Evolutionary conservation across 2,329 filamentous ascomycete genomes (phyloP), one percentile per base, ranked within the genome.

Genomic region (Madurella mycetomatis): DNA sequence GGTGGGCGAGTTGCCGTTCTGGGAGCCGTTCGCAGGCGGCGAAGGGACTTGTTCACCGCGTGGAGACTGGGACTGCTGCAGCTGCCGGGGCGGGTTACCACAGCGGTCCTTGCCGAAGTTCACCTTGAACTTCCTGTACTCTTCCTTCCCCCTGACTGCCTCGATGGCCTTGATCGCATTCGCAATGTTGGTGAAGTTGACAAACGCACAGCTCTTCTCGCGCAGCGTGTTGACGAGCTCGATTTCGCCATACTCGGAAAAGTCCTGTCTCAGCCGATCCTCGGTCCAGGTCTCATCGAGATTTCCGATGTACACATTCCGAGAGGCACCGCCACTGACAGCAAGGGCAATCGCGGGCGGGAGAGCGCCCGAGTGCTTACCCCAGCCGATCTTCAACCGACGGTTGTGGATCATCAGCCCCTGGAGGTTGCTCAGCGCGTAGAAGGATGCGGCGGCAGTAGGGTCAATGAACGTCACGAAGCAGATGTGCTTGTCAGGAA

Each of bases 101-200:
- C 94, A 99, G 53, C 94, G 86, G 69, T 99, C 94, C 77, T 99
- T 99, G 73, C 94, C 94, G 69, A 99, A 99, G 77, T 99, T 99
- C 71, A 99, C 92, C 81, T 99, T 99, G 84, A 99, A 99, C 65
- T 94, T 86, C 73, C 86, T 90, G 80, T 99, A 99, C 67, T 99
- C 94, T 42, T 97, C 94, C 68, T 92, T 91, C 67, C 91, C 88
- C 54, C 94, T 85, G 61, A 99, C 85, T 18, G 92, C 94, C 73
- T 99, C 94, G 61, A 99, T 99, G 1, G 94, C 94, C 78, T 99
- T 99, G 79, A 99, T 99, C 48, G 94, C 94, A 65, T 99, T 99
- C 68, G 94, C 94, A 69, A 99, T 99, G 76, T 99, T 99, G 69
- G 94, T 99, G 72, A 99, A 99, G 76, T 99, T 99, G 70, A 99